Percentiles rank a stretch among this genome's conserved stretches.
These are phyloP conservation scores for Entomortierella parvispora DNA, from an alignment of 192 early-diverging fungal genomes.

Conservation along the genomic window DNA sequence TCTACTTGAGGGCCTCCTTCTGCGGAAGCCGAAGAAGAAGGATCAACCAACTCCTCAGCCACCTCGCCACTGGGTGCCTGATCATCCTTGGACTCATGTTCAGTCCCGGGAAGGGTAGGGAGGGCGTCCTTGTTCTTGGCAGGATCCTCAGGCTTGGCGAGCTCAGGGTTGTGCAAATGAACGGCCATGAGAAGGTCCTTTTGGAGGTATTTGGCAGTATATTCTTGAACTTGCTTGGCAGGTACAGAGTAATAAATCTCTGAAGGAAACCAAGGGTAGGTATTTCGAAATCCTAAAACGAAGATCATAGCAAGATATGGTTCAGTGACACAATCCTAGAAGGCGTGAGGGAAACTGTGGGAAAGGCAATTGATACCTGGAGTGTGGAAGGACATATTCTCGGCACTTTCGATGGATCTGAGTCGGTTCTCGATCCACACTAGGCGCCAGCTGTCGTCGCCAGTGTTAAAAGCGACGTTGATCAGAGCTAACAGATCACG, in stretches of 20 bases:
- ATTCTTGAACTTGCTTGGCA: background rate
- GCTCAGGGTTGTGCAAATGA: no score
- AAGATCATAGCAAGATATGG: background rate
- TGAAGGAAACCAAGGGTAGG: slow-evolving; percentile 4
- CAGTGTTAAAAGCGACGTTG: slow-evolving; percentile 27
- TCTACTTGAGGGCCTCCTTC: no score
- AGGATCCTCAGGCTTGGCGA: no score
- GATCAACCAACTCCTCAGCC: no score
- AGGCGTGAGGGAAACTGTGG: background rate
- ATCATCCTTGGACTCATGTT: no score
- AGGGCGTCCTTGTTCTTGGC: no score
- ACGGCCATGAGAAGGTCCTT: no score
- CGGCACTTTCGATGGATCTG: slow-evolving; percentile 31
- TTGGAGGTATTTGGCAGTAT: no score
- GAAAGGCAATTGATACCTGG: slow-evolving; percentile 8
- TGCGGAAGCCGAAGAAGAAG: no score
- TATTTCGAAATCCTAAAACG: background rate
- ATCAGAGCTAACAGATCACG: slow-evolving; percentile 16
- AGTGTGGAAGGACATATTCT: slow-evolving; percentile 38
- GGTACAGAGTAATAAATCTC: slow-evolving; percentile 5
- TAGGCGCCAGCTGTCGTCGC: slow-evolving; percentile 29
- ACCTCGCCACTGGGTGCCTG: no score
- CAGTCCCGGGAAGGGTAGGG: no score
- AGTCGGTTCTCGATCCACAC: slow-evolving; percentile 30
- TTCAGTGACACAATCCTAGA: background rate